phyloP scores from a whole-genome alignment of 306 rosid genomes.

The Trifolium fragiferum region DNA sequence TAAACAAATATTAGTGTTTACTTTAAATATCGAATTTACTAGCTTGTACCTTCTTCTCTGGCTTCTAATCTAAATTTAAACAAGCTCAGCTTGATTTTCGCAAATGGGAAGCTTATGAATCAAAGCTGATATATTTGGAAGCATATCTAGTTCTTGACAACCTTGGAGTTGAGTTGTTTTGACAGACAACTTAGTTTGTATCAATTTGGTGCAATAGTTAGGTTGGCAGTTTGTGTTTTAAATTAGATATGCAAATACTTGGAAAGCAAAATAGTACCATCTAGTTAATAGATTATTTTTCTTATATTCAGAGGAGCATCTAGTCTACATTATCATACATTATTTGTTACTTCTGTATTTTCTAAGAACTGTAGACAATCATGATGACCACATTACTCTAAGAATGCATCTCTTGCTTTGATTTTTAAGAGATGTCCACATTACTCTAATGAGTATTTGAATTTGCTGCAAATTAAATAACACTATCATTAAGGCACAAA shows the following conservation, averaged over 20 bases:
- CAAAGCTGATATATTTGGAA: not conserved
- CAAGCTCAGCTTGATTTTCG: not conserved
- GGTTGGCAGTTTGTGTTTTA: not conserved
- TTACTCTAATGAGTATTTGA: not conserved
- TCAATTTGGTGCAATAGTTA: not conserved
- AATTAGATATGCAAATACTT: not conserved
- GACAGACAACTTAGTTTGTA: not conserved
- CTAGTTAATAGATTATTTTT: not conserved
- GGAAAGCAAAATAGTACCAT: not conserved
- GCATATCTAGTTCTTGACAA: not conserved
- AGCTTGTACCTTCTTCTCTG: not conserved
- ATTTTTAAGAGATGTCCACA: not conserved
- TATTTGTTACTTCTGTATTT: not conserved
- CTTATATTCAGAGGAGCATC: not conserved
- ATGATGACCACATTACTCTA: no score
- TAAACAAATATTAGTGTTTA: not conserved
- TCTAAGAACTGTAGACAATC: no score
- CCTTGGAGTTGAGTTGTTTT: not conserved
- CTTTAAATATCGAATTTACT: not conserved
- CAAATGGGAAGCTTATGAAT: not conserved
- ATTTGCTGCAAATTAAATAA: constrained; percentile 1
- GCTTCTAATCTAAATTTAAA: not conserved
- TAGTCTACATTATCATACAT: not conserved
- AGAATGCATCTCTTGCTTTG: constrained; percentile 18
- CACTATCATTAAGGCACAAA: not conserved